phyloP scores from a whole-genome alignment of 495 filamentous ascomycete species.

The Annulohypoxylon nitens region DNA sequence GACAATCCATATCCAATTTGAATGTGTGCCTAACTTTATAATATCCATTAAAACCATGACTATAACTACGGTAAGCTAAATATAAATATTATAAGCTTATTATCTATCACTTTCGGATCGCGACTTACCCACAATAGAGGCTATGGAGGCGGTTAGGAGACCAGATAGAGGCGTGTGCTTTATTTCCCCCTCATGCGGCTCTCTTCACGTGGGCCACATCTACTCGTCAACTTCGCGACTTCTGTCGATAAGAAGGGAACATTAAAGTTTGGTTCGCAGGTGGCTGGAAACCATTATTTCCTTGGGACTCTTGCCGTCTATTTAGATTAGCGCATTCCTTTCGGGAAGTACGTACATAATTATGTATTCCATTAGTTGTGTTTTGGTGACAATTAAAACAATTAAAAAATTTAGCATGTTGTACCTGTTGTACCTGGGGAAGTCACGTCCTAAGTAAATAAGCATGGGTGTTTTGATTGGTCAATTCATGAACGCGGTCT shows the following conservation, averaged over 20 bases:
- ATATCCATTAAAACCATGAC: constrained; percentile 1
- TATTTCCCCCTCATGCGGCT: constrained; percentile 13
- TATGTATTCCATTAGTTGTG: constrained; percentile 1
- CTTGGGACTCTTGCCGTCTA: constrained; percentile 8
- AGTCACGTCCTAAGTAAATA: constrained; percentile 52
- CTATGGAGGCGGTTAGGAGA: background rate
- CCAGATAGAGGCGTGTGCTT: constrained; percentile 11
- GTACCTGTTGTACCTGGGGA: constrained; percentile 44
- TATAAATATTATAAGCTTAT: background rate
- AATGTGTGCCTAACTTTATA: background rate
- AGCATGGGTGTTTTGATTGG: constrained; percentile 45
- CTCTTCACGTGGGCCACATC: background rate
- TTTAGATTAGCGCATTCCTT: constrained; percentile 37
- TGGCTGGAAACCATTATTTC: constrained; percentile 2
- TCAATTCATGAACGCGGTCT: constrained; percentile 39
- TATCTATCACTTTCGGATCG: constrained; percentile 12
- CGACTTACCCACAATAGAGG: constrained; percentile 7
- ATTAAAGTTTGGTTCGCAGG: background rate
- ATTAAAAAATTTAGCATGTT: constrained; percentile 19
- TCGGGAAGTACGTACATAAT: background rate
- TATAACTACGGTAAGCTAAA: background rate
- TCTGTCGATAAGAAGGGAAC: background rate
- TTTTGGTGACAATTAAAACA: constrained; percentile 32
- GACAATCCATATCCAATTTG: background rate
- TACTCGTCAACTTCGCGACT: background rate